Conservation (phyloP, 2,329 filamentous ascomycete species). For the Epichloe scottii region DNA sequence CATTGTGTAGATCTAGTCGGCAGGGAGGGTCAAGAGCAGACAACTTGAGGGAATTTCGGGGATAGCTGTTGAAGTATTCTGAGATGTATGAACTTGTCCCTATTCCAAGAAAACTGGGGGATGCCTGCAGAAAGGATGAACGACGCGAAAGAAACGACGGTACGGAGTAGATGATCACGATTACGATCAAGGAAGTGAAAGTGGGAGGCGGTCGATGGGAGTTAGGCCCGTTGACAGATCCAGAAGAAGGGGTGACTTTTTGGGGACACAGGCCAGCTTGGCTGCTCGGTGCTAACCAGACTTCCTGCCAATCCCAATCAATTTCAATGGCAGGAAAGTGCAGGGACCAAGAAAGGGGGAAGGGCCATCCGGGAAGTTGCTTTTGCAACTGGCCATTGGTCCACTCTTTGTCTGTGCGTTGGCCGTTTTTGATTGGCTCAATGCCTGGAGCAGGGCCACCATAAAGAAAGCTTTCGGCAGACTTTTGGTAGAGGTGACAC, state of each 20-base stretch:
- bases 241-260: slow-evolving; percentile 26
- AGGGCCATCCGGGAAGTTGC: slow-evolving; percentile 15
- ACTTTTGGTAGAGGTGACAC: slow-evolving; percentile 14
- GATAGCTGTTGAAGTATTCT: slow-evolving; percentile 14
- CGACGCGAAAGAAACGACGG: slow-evolving; percentile 11
- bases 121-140: slow-evolving; percentile 8
- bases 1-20: slow-evolving; percentile 44
- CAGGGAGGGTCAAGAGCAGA: slow-evolving; percentile 2
- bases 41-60: neutral
- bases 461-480: slow-evolving; percentile 16
- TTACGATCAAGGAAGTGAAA: slow-evolving; percentile 3
- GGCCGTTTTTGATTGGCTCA: slow-evolving; percentile 17
- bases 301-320: slow-evolving; percentile 30
- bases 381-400: slow-evolving; percentile 19
- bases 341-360: slow-evolving; percentile 32
- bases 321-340: slow-evolving; percentile 31
- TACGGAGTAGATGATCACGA: slow-evolving; percentile 5
- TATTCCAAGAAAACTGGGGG: slow-evolving; percentile 25
- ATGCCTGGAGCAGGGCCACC: slow-evolving; percentile 8
- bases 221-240: slow-evolving; percentile 4
- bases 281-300: neutral
- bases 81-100: slow-evolving; percentile 11
- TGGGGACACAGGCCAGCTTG: slow-evolving; percentile 14
- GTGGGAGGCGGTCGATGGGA: slow-evolving; percentile 1
- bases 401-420: slow-evolving; percentile 15